Evolutionary conservation across 371 early-diverging fungal species (phyloP).

Genomic region (Choanephora cucurbitarum): DNA sequence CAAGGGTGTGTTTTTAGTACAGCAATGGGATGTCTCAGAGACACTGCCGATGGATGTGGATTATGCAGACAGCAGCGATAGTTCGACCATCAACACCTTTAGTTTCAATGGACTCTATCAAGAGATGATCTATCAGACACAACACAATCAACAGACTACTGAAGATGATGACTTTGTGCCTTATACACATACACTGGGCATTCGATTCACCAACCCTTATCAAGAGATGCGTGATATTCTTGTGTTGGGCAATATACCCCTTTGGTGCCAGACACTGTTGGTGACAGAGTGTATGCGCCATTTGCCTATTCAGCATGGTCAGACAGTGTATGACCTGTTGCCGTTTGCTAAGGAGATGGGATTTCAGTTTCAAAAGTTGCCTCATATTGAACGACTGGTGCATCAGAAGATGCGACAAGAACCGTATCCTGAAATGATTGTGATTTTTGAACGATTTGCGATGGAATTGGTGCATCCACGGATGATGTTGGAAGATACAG

Average conservation of each 20-base stretch:
- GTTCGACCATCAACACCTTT: slow-evolving; percentile 16
- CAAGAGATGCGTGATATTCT: slow-evolving; percentile 31
- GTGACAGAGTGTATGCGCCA: slow-evolving; percentile 31
- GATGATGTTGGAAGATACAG: slow-evolving; percentile 2
- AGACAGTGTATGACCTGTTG: slow-evolving; percentile 28
- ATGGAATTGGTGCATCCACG: slow-evolving; percentile 38
- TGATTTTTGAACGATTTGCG: slow-evolving; percentile 35
- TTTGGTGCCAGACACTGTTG: slow-evolving; percentile 44
- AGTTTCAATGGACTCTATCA: slow-evolving; percentile 9
- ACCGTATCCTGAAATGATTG: slow-evolving; percentile 22
- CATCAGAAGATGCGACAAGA: not conserved
- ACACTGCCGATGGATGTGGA: slow-evolving; percentile 3
- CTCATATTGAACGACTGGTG: slow-evolving; percentile 2
- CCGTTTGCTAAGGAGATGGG: slow-evolving; percentile 44
- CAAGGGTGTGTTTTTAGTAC: slow-evolving; percentile 34
- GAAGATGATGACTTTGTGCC: slow-evolving; percentile 20
- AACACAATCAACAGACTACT: not conserved
- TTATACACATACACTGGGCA: slow-evolving; percentile 47
- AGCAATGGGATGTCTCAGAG: slow-evolving; percentile 22
- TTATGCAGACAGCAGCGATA: not conserved
- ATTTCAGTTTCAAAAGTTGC: slow-evolving; percentile 25
- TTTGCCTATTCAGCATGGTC: slow-evolving; percentile 28
- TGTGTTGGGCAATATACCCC: slow-evolving; percentile 36
- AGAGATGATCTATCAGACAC: slow-evolving; percentile 12
- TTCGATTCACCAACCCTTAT: slow-evolving; percentile 41